Conservation (phyloP, 2,329 filamentous ascomycete species). For the Ophiostoma montium region DNA sequence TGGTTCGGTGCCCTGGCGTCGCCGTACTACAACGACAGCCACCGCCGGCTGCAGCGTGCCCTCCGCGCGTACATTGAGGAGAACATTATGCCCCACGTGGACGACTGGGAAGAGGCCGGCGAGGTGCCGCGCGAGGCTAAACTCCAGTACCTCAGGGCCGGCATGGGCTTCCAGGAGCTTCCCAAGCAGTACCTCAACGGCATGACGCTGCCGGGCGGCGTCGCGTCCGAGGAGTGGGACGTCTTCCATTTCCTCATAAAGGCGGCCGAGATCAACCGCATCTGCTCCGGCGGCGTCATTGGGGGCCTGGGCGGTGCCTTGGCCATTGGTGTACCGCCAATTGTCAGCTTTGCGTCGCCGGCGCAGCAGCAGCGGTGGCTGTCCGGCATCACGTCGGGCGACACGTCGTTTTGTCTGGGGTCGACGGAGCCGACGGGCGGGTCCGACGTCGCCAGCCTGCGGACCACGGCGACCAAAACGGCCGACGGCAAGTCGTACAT, state of each 20-base stretch:
- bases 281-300: conserved; percentile 38
- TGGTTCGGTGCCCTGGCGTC: conserved; percentile 18
- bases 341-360: conserved; percentile 46
- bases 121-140: conserved; percentile 31
- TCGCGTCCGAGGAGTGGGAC: conserved; percentile 35
- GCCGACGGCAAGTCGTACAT: conserved; percentile 36
- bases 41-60: conserved; percentile 40
- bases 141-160: conserved; percentile 24
- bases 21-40: conserved; percentile 50
- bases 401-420: conserved; percentile 47
- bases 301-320: conserved; percentile 45
- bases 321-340: conserved; percentile 48
- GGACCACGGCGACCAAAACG: conserved; percentile 38
- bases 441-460: conserved; percentile 50
- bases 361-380: conserved; percentile 46
- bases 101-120: conserved; percentile 49
- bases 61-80: conserved; percentile 46
- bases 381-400: conserved; percentile 41
- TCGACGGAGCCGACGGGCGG: conserved; percentile 50
- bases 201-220: conserved; percentile 28
- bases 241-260: conserved; percentile 41
- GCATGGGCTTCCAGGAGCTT: conserved; percentile 23
- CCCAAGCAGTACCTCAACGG: conserved; percentile 25
- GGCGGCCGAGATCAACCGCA: conserved; percentile 39
- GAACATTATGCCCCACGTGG: conserved; percentile 40